These are phyloP conservation scores for Trametes villosa DNA, from an alignment of 768 basidiomycete species.

Conservation along the genomic window DNA sequence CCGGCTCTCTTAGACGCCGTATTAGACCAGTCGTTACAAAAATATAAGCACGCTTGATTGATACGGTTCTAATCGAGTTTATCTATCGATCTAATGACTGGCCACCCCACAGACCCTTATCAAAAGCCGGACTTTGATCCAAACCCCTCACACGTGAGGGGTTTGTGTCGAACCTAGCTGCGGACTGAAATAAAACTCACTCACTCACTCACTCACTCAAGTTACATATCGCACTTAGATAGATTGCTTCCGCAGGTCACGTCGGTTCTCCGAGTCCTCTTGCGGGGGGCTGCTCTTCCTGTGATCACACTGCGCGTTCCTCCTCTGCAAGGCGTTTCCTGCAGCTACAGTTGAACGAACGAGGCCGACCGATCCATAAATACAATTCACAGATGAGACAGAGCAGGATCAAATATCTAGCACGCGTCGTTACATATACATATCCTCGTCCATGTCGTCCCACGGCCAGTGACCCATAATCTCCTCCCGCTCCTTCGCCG, in stretches of 20 bases:
- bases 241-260: too few species aligned
- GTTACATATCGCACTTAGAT: too few species aligned
- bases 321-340: background rate
- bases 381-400: background rate
- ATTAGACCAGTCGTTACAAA: background rate
- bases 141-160: background rate
- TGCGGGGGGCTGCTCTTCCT: too few species aligned
- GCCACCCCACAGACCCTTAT: background rate
- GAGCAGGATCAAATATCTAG: background rate
- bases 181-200: too few species aligned
- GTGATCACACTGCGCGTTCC: too few species aligned
- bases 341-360: background rate
- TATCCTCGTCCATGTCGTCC: constrained; percentile 34
- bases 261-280: too few species aligned
- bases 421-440: background rate
- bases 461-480: constrained; percentile 47
- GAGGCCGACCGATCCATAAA: background rate
- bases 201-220: too few species aligned
- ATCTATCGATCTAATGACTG: background rate
- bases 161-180: background rate
- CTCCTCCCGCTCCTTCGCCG: constrained; percentile 45
- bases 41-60: background rate
- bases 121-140: background rate
- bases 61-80: background rate
- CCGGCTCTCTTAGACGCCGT: background rate